phyloP scores from a whole-genome alignment of 2,329 filamentous ascomycete species.

The Colletotrichum sp. region DNA sequence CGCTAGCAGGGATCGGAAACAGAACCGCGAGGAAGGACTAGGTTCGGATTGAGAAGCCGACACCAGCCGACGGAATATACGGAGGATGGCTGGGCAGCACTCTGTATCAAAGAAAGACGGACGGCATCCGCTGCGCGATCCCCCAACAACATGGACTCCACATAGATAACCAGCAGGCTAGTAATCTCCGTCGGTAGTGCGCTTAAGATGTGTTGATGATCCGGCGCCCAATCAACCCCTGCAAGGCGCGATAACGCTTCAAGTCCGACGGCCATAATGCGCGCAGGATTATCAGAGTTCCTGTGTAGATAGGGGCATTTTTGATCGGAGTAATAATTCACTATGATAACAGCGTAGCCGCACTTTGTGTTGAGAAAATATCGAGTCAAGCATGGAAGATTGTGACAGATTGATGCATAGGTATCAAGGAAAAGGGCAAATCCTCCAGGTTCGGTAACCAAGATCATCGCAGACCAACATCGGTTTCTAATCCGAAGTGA shows the following conservation, averaged over 20 bases:
- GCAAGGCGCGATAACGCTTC: not conserved
- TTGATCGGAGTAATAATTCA: not conserved
- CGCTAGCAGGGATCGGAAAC: not conserved
- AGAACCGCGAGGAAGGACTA: not conserved
- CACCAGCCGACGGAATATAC: not conserved
- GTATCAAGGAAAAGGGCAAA: not conserved
- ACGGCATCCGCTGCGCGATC: not conserved
- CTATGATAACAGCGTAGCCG: not conserved
- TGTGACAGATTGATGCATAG: not conserved
- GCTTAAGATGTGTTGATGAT: not conserved
- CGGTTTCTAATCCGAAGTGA: not conserved
- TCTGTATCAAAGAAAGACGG: not conserved
- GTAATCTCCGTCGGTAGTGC: not conserved
- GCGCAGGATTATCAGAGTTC: not conserved
- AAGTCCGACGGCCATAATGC: not conserved
- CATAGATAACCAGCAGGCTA: not conserved
- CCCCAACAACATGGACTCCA: not conserved
- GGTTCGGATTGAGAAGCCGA: not conserved
- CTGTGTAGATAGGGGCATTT: not conserved
- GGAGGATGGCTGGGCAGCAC: not conserved
- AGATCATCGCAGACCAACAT: not conserved
- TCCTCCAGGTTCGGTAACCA: not conserved
- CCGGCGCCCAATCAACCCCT: not conserved
- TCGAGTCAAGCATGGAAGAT: not conserved
- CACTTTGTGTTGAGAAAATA: not conserved